Evolutionary conservation across 805 yeast species (phyloP).

Genomic region (Zygotorulaspora danielsina): DNA sequence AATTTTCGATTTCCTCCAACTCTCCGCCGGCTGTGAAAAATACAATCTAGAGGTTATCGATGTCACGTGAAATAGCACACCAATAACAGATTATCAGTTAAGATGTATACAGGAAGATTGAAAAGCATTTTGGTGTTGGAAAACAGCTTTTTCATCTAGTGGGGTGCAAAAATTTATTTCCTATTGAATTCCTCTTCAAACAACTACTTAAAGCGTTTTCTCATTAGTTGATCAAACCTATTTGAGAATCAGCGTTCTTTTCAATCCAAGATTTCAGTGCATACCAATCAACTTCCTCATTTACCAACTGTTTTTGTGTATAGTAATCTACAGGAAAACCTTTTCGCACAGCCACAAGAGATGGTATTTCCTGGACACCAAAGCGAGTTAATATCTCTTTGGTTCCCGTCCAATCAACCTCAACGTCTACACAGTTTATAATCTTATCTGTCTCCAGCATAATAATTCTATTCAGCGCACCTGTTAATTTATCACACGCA

Average conservation of each 20-base stretch:
- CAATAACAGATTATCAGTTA: too few relatives aligned
- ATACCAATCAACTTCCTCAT: constrained; percentile 41
- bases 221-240: too few relatives aligned
- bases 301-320: constrained; percentile 24
- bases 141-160: too few relatives aligned
- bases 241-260: constrained; percentile 33
- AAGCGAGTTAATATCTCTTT: constrained; percentile 56
- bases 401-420: constrained; percentile 62
- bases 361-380: constrained; percentile 55
- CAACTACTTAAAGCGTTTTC: too few relatives aligned
- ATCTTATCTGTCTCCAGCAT: constrained; percentile 45
- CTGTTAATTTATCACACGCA: constrained; percentile 57
- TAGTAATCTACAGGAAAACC: constrained; percentile 52
- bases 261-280: constrained; percentile 44
- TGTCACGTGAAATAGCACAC: too few relatives aligned
- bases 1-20: too few relatives aligned
- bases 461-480: constrained; percentile 52
- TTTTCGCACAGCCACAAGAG: constrained; percentile 60
- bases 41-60: too few relatives aligned
- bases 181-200: too few relatives aligned
- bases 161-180: too few relatives aligned
- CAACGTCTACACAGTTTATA: constrained; percentile 65
- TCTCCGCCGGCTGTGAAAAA: too few relatives aligned
- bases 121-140: too few relatives aligned
- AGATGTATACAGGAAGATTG: too few relatives aligned